Conservation (phyloP, 805 yeast genomes). For the Candida methanosorbosa region DNA sequence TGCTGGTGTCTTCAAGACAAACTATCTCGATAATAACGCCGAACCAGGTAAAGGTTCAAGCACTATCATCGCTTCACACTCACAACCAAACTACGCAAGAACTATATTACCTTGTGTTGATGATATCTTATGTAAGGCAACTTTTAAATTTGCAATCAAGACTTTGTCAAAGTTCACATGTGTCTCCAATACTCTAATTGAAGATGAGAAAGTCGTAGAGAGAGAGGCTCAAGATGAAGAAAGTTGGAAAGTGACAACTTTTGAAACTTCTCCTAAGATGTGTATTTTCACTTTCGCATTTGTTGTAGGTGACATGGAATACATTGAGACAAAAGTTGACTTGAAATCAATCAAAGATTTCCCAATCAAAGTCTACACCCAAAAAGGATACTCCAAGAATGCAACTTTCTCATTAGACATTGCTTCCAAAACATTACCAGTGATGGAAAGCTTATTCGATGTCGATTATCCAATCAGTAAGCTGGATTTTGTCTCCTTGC, state of each 20-base stretch:
- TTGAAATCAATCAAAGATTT: constrained; percentile 17
- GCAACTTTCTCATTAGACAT: constrained; percentile 44
- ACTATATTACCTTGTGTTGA: constrained; percentile 62
- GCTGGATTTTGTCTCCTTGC: constrained; percentile 59
- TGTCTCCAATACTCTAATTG: constrained; percentile 39
- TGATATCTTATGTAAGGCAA: constrained; percentile 48
- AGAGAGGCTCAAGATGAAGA: constrained; percentile 12
- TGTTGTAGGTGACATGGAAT: constrained; percentile 59
- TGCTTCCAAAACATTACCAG: constrained; percentile 38
- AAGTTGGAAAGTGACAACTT: constrained; percentile 28
- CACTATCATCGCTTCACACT: constrained; percentile 57
- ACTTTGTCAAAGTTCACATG: constrained; percentile 39
- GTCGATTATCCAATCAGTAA: constrained; percentile 49
- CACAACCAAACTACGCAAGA: constrained; percentile 61
- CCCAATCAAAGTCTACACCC: constrained; percentile 48
- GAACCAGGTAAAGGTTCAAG: constrained; percentile 40
- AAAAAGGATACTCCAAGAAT: constrained; percentile 38
- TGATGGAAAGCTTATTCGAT: constrained; percentile 35
- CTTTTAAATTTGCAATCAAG: constrained; percentile 40
- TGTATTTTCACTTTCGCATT: constrained; percentile 60
- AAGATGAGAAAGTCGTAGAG: constrained; percentile 15
- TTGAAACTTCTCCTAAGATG: constrained; percentile 50
- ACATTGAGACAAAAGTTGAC: constrained; percentile 27
- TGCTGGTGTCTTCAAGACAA: constrained; percentile 60
- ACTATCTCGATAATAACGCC: constrained; percentile 39